Percentiles rank a stretch among this genome's conserved stretches.
phyloP scores from a whole-genome alignment of 2,329 filamentous ascomycete genomes.

The Diaporthe sp. region DNA sequence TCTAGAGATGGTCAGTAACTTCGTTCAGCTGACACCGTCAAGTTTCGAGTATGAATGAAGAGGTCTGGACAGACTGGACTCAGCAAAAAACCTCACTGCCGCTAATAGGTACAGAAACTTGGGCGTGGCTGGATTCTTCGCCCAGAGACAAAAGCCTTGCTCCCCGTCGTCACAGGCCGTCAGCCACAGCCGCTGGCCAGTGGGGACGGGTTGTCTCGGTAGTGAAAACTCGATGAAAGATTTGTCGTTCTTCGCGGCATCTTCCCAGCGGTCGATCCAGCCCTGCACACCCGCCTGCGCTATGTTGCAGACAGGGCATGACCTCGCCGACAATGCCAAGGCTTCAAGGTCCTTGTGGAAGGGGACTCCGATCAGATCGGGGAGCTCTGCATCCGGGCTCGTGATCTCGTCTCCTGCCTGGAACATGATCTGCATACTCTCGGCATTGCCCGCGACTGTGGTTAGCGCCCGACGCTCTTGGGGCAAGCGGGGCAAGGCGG shows the following conservation, averaged over 20 bases:
- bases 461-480: not conserved
- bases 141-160: constrained; percentile 26
- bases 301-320: constrained; percentile 17
- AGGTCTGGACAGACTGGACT: not conserved
- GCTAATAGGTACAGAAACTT: constrained; percentile 1
- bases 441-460: not conserved
- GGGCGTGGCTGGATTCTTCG: not conserved
- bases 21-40: not conserved
- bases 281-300: not conserved
- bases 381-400: not conserved
- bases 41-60: not conserved
- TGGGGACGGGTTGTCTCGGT: not conserved
- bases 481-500: not conserved
- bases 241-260: constrained; percentile 15
- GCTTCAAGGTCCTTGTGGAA: constrained; percentile 2
- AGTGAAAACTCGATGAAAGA: not conserved
- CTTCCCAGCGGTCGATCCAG: constrained; percentile 17
- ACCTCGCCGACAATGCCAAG: constrained; percentile 6
- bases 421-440: not conserved
- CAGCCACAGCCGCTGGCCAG: not conserved
- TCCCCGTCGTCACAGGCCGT: constrained; percentile 1
- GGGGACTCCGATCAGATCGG: not conserved
- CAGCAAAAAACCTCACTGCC: constrained; percentile 15
- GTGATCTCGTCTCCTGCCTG: not conserved
- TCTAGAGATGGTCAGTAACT: not conserved